phyloP scores from a whole-genome alignment of 1,284 basidiomycete genomes.

The Sutorius eximius region DNA sequence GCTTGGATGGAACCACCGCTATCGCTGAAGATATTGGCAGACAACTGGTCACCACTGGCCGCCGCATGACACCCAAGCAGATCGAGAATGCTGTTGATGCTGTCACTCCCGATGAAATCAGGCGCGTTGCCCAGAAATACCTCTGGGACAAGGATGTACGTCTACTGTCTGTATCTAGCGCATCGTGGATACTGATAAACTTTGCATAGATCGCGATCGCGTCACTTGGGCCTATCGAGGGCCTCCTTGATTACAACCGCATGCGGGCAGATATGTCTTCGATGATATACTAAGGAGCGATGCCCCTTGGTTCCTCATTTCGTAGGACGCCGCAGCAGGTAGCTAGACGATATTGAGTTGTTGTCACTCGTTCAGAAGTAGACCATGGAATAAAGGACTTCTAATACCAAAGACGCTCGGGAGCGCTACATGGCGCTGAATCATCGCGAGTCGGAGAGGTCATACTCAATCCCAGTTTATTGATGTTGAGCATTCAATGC shows the following conservation, averaged over 20 bases:
- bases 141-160: constrained; percentile 93
- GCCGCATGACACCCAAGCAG: constrained; percentile 87
- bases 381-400: constrained; percentile 24
- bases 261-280: constrained; percentile 81
- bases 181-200: constrained; percentile 7
- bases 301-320: not conserved
- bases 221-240: constrained; percentile 84
- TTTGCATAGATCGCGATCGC: constrained; percentile 69
- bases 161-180: constrained; percentile 12
- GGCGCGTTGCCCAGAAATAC: constrained; percentile 93
- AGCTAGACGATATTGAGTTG: constrained; percentile 22
- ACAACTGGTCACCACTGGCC: constrained; percentile 93
- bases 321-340: constrained; percentile 5
- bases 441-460: not conserved
- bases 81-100: constrained; percentile 93
- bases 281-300: constrained; percentile 56
- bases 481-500: not conserved
- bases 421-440: no score
- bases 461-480: not conserved
- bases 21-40: constrained; percentile 98
- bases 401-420: constrained; percentile 10
- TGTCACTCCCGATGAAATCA: constrained; percentile 88
- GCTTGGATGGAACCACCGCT: constrained; percentile 93
- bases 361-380: constrained; percentile 23
- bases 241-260: constrained; percentile 84